phyloP scores from a whole-genome alignment of 306 rosid species.

The Rosa lucieae region DNA sequence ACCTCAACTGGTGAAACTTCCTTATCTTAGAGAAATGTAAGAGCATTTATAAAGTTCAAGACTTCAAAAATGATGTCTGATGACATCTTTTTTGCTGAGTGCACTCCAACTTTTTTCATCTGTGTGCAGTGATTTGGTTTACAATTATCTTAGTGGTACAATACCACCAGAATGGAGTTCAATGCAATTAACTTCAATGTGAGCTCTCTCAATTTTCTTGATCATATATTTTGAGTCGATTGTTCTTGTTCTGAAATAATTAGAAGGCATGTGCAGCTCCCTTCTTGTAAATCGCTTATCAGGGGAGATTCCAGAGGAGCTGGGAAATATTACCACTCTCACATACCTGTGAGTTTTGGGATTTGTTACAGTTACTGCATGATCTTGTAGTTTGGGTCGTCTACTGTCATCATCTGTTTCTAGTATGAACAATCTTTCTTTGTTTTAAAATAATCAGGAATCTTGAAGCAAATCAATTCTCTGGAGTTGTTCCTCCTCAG shows the following conservation, averaged over 20 bases:
- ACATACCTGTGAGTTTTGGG: conserved; percentile 52
- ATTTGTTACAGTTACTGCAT: background rate
- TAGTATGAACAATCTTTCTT: background rate
- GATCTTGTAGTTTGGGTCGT: conserved; percentile 2
- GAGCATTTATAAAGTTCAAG: conserved; percentile 30
- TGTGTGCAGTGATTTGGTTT: conserved; percentile 56
- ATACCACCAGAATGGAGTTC: conserved; percentile 83
- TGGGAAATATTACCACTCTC: conserved; percentile 66
- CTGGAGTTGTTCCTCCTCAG: conserved; percentile 63
- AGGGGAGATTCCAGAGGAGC: conserved; percentile 72
- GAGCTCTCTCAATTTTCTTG: conserved; percentile 32
- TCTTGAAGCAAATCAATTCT: conserved; percentile 81
- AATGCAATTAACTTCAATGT: conserved; percentile 52
- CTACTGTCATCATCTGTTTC: conserved; percentile 9
- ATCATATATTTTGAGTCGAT: conserved; percentile 14
- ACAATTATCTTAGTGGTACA: conserved; percentile 67
- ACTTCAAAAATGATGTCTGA: background rate
- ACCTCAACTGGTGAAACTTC: conserved; percentile 77
- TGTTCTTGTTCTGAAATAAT: conserved; percentile 30
- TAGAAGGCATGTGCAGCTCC: conserved; percentile 58
- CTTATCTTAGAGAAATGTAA: conserved; percentile 64
- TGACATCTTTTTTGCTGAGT: background rate
- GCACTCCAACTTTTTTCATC: background rate
- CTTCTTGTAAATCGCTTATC: conserved; percentile 73
- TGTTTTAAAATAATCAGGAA: conserved; percentile 33